Evolutionary conservation across 176 grass and related monocot species (phyloP), one percentile per base, ranked within the genome.

Genomic region (Ensete ventricosum): DNA sequence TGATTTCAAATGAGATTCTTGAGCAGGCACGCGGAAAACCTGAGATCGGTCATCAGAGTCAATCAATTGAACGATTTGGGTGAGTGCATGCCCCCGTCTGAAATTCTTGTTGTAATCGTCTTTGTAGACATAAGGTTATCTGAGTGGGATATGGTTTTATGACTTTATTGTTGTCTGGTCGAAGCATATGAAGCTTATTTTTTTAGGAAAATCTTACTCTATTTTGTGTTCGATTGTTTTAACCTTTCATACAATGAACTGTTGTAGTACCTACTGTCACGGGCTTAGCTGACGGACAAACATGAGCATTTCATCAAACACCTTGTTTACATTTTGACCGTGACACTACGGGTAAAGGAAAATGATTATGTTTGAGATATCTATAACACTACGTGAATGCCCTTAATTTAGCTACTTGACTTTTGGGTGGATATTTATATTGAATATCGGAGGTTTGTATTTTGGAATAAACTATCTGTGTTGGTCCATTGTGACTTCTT

Each of bases 21-120:
- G 11, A 19, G 57, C 78, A 94, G 95, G 69, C 90, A 98, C 48
- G 95, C 88, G 14, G 90, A 93, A 67, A 55, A 85, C 34, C 90
- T 98, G 50, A 80, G 80, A 52, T 98, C 90, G 23, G 86, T 98
- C 73, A 89, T 76, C 34, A 91, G 81, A 79, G 88, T 92, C 11
- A 70, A 82, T 26, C 87, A 92, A 81, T 82, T 89, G 87, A 98
- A 94, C 82, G 90, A 91, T 85, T 67, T 98, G 76, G 95, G 95
- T 93, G 79, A 69, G 70, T 50, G 52, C 71, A 70, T 67, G 43
- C 76, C 57, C 63, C 73, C 76, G 12, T 29, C 21, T 69, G 9
- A 14, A 50, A 51, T 70, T 50, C 0, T 70, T 70, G 48, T 9
- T 70, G 16, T 10, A 19, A 50, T 49, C 8, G 11, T 49, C 48